Percentiles rank a stretch among this genome's conserved stretches.
Conservation (phyloP, 2,329 filamentous ascomycete genomes). For the Pyrenophora teres region DNA sequence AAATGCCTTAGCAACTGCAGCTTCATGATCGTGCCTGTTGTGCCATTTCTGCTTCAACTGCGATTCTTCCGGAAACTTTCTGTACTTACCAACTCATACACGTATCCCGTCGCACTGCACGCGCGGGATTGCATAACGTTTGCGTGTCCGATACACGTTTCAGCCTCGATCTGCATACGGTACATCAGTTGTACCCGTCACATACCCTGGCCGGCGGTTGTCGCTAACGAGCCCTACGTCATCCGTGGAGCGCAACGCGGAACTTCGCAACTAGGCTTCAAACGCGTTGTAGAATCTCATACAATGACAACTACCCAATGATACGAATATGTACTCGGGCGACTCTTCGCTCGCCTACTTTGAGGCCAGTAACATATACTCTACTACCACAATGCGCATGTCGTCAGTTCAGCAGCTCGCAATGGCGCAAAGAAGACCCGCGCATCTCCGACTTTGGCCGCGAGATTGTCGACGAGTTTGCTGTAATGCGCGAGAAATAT, state of each 20-base stretch:
- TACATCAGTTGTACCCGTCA: background rate
- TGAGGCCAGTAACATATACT: background rate
- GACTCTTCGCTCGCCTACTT: constrained; percentile 28
- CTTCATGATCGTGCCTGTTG: background rate
- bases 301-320: constrained; percentile 35
- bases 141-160: background rate
- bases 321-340: constrained; percentile 37
- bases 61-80: no score
- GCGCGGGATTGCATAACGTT: background rate
- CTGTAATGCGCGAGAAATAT: constrained; percentile 62
- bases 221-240: constrained; percentile 27
- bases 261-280: constrained; percentile 14
- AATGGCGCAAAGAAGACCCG: constrained; percentile 50
- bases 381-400: constrained; percentile 2
- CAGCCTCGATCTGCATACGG: background rate
- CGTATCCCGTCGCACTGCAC: no score
- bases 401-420: constrained; percentile 31
- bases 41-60: no score
- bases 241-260: constrained; percentile 19
- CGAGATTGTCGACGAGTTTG: constrained; percentile 65
- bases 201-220: constrained; percentile 4
- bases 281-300: constrained; percentile 5
- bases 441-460: constrained; percentile 58
- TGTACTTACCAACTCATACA: no score
- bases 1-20: background rate